phyloP scores from a whole-genome alignment of 2,329 filamentous ascomycete genomes.

The Phialocephala subalpina region DNA sequence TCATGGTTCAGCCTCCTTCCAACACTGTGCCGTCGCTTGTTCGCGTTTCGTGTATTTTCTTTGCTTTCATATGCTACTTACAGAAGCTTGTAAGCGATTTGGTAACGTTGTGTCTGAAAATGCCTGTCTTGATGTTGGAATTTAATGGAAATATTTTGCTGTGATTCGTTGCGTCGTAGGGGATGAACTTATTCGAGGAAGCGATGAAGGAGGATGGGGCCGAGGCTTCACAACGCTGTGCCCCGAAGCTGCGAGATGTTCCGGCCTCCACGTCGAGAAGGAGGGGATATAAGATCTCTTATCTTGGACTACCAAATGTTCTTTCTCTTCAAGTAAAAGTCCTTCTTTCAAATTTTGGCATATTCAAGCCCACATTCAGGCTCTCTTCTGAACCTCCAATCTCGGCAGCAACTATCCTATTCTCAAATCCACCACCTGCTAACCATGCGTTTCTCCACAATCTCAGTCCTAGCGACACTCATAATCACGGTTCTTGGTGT shows the following conservation, averaged over 20 bases:
- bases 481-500: background rate
- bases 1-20: conserved; percentile 1
- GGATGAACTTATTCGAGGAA: background rate
- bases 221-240: background rate
- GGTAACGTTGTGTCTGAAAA: background rate
- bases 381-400: no score
- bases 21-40: background rate
- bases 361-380: background rate
- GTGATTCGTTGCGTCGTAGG: background rate
- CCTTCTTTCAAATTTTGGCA: background rate
- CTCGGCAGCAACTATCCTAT: background rate
- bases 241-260: background rate
- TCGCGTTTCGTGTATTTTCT: background rate
- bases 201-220: no score
- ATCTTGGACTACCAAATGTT: background rate
- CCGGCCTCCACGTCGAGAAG: background rate
- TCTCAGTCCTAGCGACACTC: conserved; percentile 6
- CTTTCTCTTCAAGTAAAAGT: background rate
- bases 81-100: background rate
- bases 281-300: background rate
- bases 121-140: background rate
- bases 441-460: conserved; percentile 4
- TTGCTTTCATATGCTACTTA: background rate
- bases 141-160: background rate
- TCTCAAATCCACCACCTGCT: background rate